These are phyloP conservation scores for Fusarium nodosum DNA, from an alignment of 2,329 filamentous ascomycete species.

Conservation along the genomic window DNA sequence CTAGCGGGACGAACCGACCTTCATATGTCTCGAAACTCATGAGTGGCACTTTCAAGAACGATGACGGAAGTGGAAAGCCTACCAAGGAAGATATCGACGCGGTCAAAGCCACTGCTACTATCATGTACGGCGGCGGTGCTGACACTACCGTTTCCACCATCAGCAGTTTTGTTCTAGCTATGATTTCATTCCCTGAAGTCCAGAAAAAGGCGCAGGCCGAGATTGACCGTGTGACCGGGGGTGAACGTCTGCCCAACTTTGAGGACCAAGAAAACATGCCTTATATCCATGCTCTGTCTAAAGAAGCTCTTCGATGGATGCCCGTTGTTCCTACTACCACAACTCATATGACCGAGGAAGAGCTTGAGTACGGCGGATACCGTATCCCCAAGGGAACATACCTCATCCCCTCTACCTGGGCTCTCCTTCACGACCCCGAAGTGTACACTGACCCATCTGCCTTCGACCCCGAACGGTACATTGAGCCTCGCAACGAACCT, in stretches of 20 bases:
- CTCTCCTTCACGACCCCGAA: slow-evolving; percentile 70
- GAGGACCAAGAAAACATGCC: slow-evolving; percentile 50
- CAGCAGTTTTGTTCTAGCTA: slow-evolving; percentile 46
- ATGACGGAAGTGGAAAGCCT: slow-evolving; percentile 6
- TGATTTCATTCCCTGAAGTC: slow-evolving; percentile 44
- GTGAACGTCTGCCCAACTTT: slow-evolving; percentile 48
- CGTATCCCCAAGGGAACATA: slow-evolving; percentile 50
- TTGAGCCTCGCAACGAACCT: slow-evolving; percentile 50
- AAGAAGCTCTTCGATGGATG: slow-evolving; percentile 52
- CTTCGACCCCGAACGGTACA: slow-evolving; percentile 54
- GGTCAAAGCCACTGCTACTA: slow-evolving; percentile 46
- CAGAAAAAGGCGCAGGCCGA: slow-evolving; percentile 49
- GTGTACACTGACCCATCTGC: slow-evolving; percentile 65
- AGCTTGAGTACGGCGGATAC: slow-evolving; percentile 47
- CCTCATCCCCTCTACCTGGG: slow-evolving; percentile 46
- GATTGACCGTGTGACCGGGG: slow-evolving; percentile 50
- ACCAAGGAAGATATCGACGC: slow-evolving; percentile 42
- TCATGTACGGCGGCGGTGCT: slow-evolving; percentile 51
- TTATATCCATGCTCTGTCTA: slow-evolving; percentile 51
- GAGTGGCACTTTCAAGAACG: slow-evolving; percentile 30
- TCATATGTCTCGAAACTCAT: slow-evolving; percentile 51
- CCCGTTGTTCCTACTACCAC: slow-evolving; percentile 55
- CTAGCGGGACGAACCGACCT: slow-evolving; percentile 15
- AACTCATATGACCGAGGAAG: slow-evolving; percentile 55
- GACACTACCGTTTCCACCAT: slow-evolving; percentile 51